phyloP scores from a whole-genome alignment of 1,284 basidiomycete species.

The Boletus sp. region DNA sequence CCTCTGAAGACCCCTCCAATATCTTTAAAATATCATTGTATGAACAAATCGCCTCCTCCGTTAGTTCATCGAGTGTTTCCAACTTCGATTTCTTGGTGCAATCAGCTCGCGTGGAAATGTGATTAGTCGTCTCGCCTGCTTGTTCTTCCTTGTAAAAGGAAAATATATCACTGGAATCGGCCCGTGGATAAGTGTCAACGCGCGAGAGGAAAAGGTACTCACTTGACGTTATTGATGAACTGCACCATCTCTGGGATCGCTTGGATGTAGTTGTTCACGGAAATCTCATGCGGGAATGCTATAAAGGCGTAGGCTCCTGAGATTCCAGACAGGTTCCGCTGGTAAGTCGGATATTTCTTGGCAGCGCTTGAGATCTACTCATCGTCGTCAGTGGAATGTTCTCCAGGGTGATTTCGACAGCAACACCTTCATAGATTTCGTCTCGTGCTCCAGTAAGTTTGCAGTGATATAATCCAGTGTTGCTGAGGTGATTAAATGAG shows the following conservation, averaged over 20 bases:
- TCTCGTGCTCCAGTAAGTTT: conserved; percentile 29
- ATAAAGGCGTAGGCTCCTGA: conserved; percentile 29
- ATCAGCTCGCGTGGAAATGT: conserved; percentile 30
- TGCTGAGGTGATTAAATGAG: conserved; percentile 26
- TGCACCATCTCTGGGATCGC: conserved; percentile 31
- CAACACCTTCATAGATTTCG: conserved; percentile 17
- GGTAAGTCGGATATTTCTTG: conserved; percentile 26
- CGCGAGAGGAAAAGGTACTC: conserved; percentile 6
- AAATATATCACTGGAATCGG: conserved; percentile 33
- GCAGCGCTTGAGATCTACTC: conserved; percentile 13
- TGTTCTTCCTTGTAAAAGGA: conserved; percentile 42
- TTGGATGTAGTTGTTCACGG: conserved; percentile 30
- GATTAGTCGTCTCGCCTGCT: conserved; percentile 33
- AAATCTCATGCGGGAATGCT: conserved; percentile 25
- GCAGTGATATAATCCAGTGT: conserved; percentile 28
- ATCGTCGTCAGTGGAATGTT: not conserved
- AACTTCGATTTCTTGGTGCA: conserved; percentile 23
- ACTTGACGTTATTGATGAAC: conserved; percentile 35
- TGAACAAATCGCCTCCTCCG: conserved; percentile 21
- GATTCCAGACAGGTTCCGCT: conserved; percentile 27
- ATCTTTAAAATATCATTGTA: conserved; percentile 17
- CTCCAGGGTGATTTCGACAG: not conserved
- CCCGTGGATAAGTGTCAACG: not conserved
- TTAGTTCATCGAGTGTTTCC: conserved; percentile 23
- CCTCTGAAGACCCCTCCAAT: conserved; percentile 18